Percentiles rank a stretch among this genome's conserved stretches.
Conservation (phyloP, 192 early-diverging fungal genomes). For the Umbelopsis isabellina region DNA sequence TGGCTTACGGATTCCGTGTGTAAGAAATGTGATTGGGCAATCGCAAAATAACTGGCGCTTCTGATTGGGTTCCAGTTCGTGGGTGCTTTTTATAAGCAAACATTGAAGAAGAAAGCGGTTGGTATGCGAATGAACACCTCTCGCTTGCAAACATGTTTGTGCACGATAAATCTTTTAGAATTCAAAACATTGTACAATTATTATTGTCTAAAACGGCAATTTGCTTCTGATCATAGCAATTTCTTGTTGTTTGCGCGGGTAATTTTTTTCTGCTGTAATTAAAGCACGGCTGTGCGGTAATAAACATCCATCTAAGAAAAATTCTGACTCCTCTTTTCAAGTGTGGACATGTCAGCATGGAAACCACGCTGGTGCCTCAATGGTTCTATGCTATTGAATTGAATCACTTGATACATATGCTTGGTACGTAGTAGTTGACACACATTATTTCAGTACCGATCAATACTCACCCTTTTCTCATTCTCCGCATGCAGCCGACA, state of each 20-base stretch:
- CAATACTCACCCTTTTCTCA: not conserved
- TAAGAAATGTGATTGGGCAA: no score
- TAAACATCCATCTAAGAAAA: slow-evolving; percentile 13
- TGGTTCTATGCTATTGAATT: slow-evolving; percentile 27
- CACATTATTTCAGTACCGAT: no score
- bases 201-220: no score
- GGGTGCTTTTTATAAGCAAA: no score
- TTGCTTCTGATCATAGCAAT: not conserved
- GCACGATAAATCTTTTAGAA: no score
- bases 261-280: not conserved
- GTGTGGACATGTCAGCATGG: slow-evolving; percentile 27
- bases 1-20: no score
- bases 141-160: no score
- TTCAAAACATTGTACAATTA: no score
- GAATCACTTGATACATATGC: slow-evolving; percentile 31
- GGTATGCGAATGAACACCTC: no score
- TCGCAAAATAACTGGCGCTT: no score
- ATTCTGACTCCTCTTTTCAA: not conserved
- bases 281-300: not conserved
- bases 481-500: slow-evolving; percentile 49
- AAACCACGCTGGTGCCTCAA: slow-evolving; percentile 28
- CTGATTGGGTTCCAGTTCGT: no score
- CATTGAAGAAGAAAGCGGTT: no score
- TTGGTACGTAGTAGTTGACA: slow-evolving; percentile 23
- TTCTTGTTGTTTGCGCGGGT: not conserved